phyloP scores from a whole-genome alignment of 2,329 filamentous ascomycete genomes.

The Graphilbum ipis-grandicollis region DNA sequence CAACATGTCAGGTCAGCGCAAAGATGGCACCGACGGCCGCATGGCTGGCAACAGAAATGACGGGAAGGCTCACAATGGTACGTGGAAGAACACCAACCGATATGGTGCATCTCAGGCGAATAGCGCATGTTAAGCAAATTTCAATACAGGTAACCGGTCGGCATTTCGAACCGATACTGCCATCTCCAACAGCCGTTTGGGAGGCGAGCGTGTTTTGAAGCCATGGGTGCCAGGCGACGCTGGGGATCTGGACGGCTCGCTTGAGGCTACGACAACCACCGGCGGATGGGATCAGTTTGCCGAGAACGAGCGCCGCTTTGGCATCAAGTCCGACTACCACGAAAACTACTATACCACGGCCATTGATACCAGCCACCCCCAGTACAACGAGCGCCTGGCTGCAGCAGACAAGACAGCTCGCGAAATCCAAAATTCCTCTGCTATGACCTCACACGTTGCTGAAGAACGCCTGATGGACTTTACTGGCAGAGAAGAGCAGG shows the following conservation, averaged over 20 bases:
- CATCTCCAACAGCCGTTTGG: conserved; percentile 58
- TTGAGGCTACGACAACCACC: conserved; percentile 40
- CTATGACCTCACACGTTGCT: conserved; percentile 66
- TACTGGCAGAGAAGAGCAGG: conserved; percentile 44
- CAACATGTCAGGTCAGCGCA: conserved; percentile 17
- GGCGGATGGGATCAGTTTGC: conserved; percentile 85
- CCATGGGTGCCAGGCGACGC: conserved; percentile 58
- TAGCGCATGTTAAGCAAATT: too few relatives aligned
- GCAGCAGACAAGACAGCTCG: conserved; percentile 69
- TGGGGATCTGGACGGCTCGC: conserved; percentile 48
- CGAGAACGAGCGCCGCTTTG: conserved; percentile 74
- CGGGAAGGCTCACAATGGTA: conserved; percentile 22
- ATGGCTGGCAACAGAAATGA: conserved; percentile 15
- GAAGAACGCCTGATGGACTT: conserved; percentile 70
- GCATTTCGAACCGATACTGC: conserved; percentile 76
- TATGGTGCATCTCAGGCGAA: too few relatives aligned
- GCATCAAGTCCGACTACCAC: conserved; percentile 76
- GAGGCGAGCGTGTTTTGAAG: conserved; percentile 60
- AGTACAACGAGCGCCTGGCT: conserved; percentile 62
- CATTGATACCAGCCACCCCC: conserved; percentile 70
- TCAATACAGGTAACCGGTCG: conserved; percentile 38
- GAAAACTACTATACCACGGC: conserved; percentile 88
- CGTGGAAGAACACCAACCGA: conserved; percentile 5
- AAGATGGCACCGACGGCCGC: conserved; percentile 15
- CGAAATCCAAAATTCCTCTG: conserved; percentile 66